These are phyloP conservation scores for Besnoitia besnoiti DNA, from an alignment of 169 alveolate genomes.

Conservation along the genomic window DNA sequence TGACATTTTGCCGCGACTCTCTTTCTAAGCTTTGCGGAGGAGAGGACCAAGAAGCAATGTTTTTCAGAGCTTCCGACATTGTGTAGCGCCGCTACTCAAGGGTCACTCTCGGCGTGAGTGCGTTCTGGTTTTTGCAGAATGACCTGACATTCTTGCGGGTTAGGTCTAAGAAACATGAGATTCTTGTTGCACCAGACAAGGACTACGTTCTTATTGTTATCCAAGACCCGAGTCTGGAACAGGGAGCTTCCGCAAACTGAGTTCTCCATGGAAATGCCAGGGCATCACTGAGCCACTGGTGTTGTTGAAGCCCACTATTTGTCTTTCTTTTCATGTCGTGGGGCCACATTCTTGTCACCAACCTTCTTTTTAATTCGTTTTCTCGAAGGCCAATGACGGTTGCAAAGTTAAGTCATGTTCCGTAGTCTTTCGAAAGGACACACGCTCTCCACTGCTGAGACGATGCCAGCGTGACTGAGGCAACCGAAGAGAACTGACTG, in stretches of 20 bases:
- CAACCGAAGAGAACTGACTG: no score
- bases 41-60: not conserved
- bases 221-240: slow-evolving; percentile 90
- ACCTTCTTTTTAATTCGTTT: not conserved
- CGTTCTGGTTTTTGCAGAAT: slow-evolving; percentile 75
- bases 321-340: not conserved
- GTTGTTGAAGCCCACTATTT: not conserved
- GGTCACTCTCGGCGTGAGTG: not conserved
- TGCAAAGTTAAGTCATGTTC: not conserved
- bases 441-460: no score
- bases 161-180: slow-evolving; percentile 92
- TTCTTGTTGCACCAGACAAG: slow-evolving; percentile 95
- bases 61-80: not conserved
- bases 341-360: not conserved
- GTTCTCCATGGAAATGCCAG: not conserved
- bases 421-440: no score
- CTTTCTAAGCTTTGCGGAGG: not conserved
- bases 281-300: not conserved
- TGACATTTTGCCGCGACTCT: no score
- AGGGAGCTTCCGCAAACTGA: not conserved
- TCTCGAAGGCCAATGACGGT: not conserved
- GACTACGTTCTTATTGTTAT: slow-evolving; percentile 93
- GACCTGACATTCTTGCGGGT: slow-evolving; percentile 91
- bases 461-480: no score
- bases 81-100: not conserved